Percentiles rank a stretch among this genome's conserved stretches.
Conservation (phyloP, 805 yeast genomes). For the Kazachstania africana region DNA sequence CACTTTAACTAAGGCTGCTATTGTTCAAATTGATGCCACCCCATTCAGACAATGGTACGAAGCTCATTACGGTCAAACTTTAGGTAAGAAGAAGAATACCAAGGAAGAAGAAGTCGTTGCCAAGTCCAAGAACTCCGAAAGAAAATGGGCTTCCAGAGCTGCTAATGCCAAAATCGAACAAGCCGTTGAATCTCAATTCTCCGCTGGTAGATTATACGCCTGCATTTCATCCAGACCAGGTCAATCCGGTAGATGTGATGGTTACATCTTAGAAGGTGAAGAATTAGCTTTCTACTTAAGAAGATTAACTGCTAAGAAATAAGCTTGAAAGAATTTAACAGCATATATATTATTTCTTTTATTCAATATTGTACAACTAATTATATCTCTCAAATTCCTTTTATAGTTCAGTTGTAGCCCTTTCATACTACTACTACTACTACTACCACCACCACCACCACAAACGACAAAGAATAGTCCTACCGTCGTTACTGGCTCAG, state of each 20-base stretch:
- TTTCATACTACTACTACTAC: too few relatives aligned
- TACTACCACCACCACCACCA: too few relatives aligned
- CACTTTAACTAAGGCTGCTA: constrained; percentile 97
- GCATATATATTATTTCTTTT: too few relatives aligned
- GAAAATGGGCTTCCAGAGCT: constrained; percentile 91
- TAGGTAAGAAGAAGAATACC: constrained; percentile 72
- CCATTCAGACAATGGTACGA: constrained; percentile 99
- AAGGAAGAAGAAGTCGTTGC: constrained; percentile 49
- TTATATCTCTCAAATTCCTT: too few relatives aligned
- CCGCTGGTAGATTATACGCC: constrained; percentile 98
- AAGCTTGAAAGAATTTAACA: too few relatives aligned
- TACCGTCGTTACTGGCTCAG: too few relatives aligned
- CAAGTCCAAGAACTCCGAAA: constrained; percentile 71
- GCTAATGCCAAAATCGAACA: constrained; percentile 72
- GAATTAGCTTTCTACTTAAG: constrained; percentile 99
- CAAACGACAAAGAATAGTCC: too few relatives aligned
- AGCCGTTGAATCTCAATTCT: constrained; percentile 92
- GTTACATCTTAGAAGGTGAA: constrained; percentile 99
- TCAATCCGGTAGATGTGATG: constrained; percentile 99
- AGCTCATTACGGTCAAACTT: constrained; percentile 89
- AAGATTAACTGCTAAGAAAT: constrained; percentile 99
- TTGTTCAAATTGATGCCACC: constrained; percentile 98
- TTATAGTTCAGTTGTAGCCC: too few relatives aligned
- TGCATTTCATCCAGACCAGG: constrained; percentile 99
- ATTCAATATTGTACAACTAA: too few relatives aligned